These are phyloP conservation scores for Aureobasidium sp. DNA, from an alignment of 2,329 filamentous ascomycete species.

Conservation along the genomic window DNA sequence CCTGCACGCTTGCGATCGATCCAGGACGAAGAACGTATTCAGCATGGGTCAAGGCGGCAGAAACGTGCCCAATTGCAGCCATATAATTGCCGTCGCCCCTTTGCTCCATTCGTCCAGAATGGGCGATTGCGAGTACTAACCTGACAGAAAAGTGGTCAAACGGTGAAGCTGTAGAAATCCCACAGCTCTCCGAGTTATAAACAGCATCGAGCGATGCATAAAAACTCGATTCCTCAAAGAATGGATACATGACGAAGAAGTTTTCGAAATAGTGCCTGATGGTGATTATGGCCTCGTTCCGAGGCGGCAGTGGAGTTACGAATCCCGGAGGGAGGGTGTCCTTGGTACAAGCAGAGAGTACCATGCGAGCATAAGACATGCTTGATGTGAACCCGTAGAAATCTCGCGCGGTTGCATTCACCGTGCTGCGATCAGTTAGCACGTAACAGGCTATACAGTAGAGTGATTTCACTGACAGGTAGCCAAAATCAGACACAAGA, in stretches of 20 bases:
- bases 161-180: not conserved
- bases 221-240: constrained; percentile 72
- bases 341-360: constrained; percentile 74
- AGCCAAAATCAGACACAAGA: constrained; percentile 88
- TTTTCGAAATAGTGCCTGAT: constrained; percentile 81
- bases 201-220: constrained; percentile 73
- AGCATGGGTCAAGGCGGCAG: constrained; percentile 65
- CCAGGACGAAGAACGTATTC: constrained; percentile 81
- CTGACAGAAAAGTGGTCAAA: constrained; percentile 81
- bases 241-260: constrained; percentile 71
- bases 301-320: constrained; percentile 58
- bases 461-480: constrained; percentile 53
- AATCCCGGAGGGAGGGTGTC: constrained; percentile 59
- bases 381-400: constrained; percentile 82
- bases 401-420: constrained; percentile 90
- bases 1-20: constrained; percentile 78
- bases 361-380: constrained; percentile 86
- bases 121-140: constrained; percentile 81
- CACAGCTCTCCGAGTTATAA: constrained; percentile 40
- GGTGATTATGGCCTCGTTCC: constrained; percentile 59
- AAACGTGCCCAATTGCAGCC: constrained; percentile 53
- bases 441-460: not conserved
- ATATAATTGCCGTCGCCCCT: constrained; percentile 57
- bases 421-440: constrained; percentile 51
- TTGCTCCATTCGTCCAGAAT: constrained; percentile 62